Evolutionary conservation across 2,329 filamentous ascomycete genomes (phyloP).

Genomic region (Camptophora hylomeconis): DNA sequence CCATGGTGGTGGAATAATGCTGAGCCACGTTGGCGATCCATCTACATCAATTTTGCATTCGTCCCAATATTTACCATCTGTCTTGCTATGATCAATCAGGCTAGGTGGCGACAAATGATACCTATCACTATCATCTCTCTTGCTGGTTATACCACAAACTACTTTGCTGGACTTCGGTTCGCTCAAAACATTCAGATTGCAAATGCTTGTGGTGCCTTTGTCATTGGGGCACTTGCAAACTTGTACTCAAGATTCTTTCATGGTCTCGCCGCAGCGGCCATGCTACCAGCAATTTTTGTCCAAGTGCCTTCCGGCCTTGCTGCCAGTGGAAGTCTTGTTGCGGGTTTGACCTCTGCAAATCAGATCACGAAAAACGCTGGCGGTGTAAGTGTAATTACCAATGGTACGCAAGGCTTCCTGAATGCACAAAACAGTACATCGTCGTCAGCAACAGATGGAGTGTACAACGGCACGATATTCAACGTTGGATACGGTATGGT

Average conservation of each 20-base stretch:
- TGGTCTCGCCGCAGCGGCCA: conserved; percentile 68
- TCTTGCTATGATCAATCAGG: conserved; percentile 67
- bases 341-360: conserved; percentile 39
- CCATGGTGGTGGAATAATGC: conserved; percentile 5
- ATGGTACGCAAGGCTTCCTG: conserved; percentile 13
- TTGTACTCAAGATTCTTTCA: conserved; percentile 59
- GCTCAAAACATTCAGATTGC: conserved; percentile 58
- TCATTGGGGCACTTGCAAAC: conserved; percentile 65
- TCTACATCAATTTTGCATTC: conserved; percentile 48
- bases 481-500: conserved; percentile 33
- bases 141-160: conserved; percentile 63
- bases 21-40: conserved; percentile 16
- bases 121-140: conserved; percentile 63
- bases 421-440: conserved; percentile 4
- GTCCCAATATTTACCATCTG: conserved; percentile 61
- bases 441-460: conserved; percentile 1
- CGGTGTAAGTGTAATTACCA: conserved; percentile 28
- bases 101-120: conserved; percentile 64
- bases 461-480: conserved; percentile 22
- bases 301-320: conserved; percentile 48
- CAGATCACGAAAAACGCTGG: conserved; percentile 26
- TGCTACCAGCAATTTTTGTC: conserved; percentile 75
- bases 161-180: conserved; percentile 55
- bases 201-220: conserved; percentile 63
- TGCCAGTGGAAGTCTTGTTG: conserved; percentile 42